Evolutionary conservation across 169 alveolate genomes (phyloP), one percentile per base, ranked within the genome.

Genomic region (Eimeria tenella): DNA sequence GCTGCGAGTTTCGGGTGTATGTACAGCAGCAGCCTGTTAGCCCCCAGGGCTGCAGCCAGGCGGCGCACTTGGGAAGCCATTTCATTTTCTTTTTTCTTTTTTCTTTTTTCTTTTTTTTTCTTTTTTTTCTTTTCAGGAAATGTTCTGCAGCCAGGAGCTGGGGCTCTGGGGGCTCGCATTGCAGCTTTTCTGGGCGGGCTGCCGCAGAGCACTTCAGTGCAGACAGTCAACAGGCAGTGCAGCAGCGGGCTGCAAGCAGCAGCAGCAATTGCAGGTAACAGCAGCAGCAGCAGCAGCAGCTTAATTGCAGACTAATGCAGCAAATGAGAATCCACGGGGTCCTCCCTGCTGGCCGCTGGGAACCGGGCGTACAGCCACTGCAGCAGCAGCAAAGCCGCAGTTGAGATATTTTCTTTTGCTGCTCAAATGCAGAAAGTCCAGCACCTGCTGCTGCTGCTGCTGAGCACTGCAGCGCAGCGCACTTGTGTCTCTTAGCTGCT

Each of bases 191-290:
- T 97, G 83, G 97, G 98, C 42, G 98, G 98, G 23, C 74, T 97
- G 90, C 98, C 99, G 9, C 95, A 93, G 52, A 94, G 96, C 49
- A 96, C 97, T 13, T 94, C 98, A 8, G 94, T 96, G 77, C 94
- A 92, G 62, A 96, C 98, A 6, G 96, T 97, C 58, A 98, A 98
- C 93, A 97, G 99, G 81, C 97, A 97, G 93, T 98, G 99, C 95
- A 96, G 98, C 95, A 96, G 98, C 94, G 99, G 99, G 77, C 96
- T 98, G 74, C 98, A 98, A 89, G 99, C 99, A 23, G 97, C 97
- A 31, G 97, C 98, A 60, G 95, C 91, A 88, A 97, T 98, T 50
- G 99, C 98, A 9, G 95, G 94, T 93, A 60, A 62, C 52, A 19
- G 17, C 15, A n/a, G 50, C 13, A 19, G 53, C 82, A 71, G 82